Conservation (phyloP, 805 yeast species). For the Yueomyces sinensis region DNA sequence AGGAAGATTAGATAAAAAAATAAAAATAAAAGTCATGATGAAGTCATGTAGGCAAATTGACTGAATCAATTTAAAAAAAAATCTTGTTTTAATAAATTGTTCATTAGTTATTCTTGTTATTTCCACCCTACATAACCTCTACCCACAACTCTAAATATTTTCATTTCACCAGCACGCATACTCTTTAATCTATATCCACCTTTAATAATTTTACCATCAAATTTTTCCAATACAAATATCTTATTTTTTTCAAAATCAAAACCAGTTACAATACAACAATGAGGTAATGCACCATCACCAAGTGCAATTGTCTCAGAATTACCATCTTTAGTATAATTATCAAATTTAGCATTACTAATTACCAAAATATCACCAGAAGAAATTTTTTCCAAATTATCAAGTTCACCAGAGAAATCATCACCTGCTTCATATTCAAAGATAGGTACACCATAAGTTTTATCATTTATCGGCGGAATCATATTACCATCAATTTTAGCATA, state of each 20-base stretch:
- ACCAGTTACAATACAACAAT: slow-evolving; percentile 50
- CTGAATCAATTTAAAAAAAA: no score
- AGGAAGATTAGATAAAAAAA: no score
- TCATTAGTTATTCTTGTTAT: no score
- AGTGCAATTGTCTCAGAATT: slow-evolving; percentile 44
- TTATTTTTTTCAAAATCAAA: slow-evolving; percentile 65
- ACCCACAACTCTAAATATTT: slow-evolving; percentile 70
- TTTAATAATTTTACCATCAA: slow-evolving; percentile 40
- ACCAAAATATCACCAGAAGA: slow-evolving; percentile 78
- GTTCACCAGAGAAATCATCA: slow-evolving; percentile 28
- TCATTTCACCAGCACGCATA: slow-evolving; percentile 63
- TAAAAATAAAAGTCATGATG: no score
- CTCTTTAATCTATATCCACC: slow-evolving; percentile 58
- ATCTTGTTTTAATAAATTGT: no score
- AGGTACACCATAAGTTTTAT: slow-evolving; percentile 52
- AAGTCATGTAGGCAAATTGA: no score
- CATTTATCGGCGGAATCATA: slow-evolving; percentile 45
- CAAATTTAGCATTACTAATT: slow-evolving; percentile 62
- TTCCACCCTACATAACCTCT: slow-evolving; percentile 69
- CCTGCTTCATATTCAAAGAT: slow-evolving; percentile 40
- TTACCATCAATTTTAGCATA: slow-evolving; percentile 26
- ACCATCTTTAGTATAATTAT: slow-evolving; percentile 40
- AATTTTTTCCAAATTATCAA: slow-evolving; percentile 44
- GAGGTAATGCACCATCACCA: slow-evolving; percentile 42
- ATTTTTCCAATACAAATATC: slow-evolving; percentile 50